A percentile compares a stretch with the other conserved stretches of the same genome.
phyloP scores from a whole-genome alignment of 495 filamentous ascomycete genomes.

The Penicilliopsis zonata region DNA sequence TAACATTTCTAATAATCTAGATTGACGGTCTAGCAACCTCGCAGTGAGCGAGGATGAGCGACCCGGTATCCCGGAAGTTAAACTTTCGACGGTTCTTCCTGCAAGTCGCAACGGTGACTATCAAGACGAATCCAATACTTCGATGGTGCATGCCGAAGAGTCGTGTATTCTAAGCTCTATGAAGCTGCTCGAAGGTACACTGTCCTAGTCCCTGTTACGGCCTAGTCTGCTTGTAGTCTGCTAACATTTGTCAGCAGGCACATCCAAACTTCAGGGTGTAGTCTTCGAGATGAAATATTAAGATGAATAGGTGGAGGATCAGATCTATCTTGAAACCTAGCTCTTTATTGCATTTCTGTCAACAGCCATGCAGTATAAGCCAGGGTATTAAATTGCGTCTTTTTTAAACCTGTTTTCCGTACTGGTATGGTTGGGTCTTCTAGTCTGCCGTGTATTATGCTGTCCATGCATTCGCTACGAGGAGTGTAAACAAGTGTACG shows the following conservation, averaged over 20 bases:
- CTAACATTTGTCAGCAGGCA: constrained; percentile 13
- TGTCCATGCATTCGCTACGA: no score
- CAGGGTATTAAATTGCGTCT: constrained; percentile 3
- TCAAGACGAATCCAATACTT: constrained; percentile 22
- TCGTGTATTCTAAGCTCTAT: constrained; percentile 20
- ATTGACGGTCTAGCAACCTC: constrained; percentile 94
- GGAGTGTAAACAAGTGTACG: no score
- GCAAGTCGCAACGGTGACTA: constrained; percentile 25
- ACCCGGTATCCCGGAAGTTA: constrained; percentile 57
- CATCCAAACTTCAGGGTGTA: constrained; percentile 34
- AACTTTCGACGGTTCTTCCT: constrained; percentile 48
- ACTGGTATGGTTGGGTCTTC: no score
- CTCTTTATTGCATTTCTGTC: constrained; percentile 3
- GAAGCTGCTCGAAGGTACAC: constrained; percentile 29
- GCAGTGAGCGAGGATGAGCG: constrained; percentile 73
- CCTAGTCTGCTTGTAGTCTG: not conserved
- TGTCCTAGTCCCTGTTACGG: not conserved
- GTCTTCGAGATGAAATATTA: constrained; percentile 17
- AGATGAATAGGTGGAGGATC: constrained; percentile 8
- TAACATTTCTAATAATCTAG: constrained; percentile 27
- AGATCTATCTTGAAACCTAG: not conserved
- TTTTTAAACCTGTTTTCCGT: no score
- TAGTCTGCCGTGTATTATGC: no score
- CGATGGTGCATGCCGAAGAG: constrained; percentile 16
- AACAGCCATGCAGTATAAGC: constrained; percentile 12